phyloP scores from a whole-genome alignment of 352 stramenopile species.

The Phytophthora chlamydospora region DNA sequence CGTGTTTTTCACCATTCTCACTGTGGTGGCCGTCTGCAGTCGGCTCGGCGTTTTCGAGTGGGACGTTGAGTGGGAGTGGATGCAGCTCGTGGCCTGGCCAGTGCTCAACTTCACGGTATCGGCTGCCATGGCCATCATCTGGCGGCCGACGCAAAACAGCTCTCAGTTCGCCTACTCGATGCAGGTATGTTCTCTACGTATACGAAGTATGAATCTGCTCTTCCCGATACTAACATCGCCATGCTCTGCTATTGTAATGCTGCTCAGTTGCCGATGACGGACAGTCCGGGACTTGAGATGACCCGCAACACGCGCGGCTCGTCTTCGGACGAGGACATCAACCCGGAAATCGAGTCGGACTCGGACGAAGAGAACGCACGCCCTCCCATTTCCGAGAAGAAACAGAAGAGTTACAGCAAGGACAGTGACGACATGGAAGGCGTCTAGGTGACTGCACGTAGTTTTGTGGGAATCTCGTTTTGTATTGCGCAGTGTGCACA shows the following conservation, averaged over 20 bases:
- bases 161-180: constrained; percentile 89
- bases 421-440: constrained; percentile 58
- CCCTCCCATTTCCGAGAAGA: constrained; percentile 38
- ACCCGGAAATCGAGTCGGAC: constrained; percentile 61
- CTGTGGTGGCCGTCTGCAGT: constrained; percentile 79
- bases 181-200: constrained; percentile 47
- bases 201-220: constrained; percentile 9
- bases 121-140: constrained; percentile 90
- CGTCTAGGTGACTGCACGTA: constrained; percentile 30
- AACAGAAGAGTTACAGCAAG: constrained; percentile 48
- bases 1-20: constrained; percentile 90
- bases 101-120: constrained; percentile 92
- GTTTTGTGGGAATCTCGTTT: constrained; percentile 22
- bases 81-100: constrained; percentile 91
- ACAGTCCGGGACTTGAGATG: constrained; percentile 69
- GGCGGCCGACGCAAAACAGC: constrained; percentile 85
- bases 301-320: constrained; percentile 57
- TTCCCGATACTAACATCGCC: constrained; percentile 24
- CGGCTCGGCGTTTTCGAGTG: constrained; percentile 88
- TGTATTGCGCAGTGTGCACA: constrained; percentile 19
- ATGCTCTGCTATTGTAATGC: constrained; percentile 9
- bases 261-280: constrained; percentile 71
- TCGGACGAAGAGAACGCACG: constrained; percentile 70
- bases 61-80: constrained; percentile 92
- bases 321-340: constrained; percentile 57